Percentiles rank a stretch among this genome's conserved stretches.
Evolutionary conservation across 352 stramenopile genomes (phyloP).

Genomic region (Pythium sukuiense): DNA sequence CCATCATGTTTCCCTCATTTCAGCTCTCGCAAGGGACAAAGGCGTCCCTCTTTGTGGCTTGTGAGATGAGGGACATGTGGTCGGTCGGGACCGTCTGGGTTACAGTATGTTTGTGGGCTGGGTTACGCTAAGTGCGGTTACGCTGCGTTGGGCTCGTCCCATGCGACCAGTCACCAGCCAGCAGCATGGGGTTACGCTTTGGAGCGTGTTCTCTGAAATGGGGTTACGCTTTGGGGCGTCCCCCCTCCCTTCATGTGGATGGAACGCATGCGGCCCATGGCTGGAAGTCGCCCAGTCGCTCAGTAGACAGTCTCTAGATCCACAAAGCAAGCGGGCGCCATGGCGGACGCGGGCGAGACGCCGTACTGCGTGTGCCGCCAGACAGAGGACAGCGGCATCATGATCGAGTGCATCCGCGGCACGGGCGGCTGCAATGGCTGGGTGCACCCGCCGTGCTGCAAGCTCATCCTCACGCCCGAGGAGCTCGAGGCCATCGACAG

Average conservation of each 20-base stretch:
- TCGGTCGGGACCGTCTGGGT: no score
- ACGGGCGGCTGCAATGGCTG: conserved; percentile 89
- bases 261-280: conserved; percentile 21
- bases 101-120: background rate
- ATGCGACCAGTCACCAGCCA: conserved; percentile 5
- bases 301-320: background rate
- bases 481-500: conserved; percentile 83
- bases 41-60: background rate
- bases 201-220: conserved; percentile 5
- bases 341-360: conserved; percentile 41
- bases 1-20: background rate
- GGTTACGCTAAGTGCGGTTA: conserved; percentile 2
- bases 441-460: conserved; percentile 89
- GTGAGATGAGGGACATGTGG: background rate
- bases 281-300: conserved; percentile 16
- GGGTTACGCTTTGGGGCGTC: conserved; percentile 16
- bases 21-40: background rate
- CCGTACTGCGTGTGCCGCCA: conserved; percentile 87
- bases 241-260: conserved; percentile 15
- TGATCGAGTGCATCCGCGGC: conserved; percentile 93
- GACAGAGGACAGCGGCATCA: conserved; percentile 83
- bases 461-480: conserved; percentile 80
- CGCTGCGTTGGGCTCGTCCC: background rate
- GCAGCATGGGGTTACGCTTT: conserved; percentile 6
- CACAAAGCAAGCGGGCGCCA: conserved; percentile 26